Percentiles rank a stretch among this genome's conserved stretches.
phyloP scores from a whole-genome alignment of 257 asterid genomes.

The Verbena officinalis region DNA sequence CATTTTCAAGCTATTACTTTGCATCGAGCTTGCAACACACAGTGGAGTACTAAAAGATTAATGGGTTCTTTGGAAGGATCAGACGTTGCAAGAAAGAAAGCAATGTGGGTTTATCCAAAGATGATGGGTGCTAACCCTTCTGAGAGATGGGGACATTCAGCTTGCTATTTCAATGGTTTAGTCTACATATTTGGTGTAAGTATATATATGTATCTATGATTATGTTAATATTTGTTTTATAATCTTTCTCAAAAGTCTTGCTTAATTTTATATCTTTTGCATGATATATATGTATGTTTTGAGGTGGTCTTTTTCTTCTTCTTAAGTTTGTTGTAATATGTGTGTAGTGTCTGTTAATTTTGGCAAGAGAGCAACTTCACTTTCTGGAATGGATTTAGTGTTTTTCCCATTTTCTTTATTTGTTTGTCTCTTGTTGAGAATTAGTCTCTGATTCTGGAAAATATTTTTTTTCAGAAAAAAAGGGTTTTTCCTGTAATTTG shows the following conservation, averaged over 20 bases:
- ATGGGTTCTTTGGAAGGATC: constrained; percentile 73
- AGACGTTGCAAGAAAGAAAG: constrained; percentile 52
- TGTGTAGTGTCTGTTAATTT: constrained; percentile 26
- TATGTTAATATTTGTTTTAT: not conserved
- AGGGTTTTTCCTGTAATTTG: too few relatives aligned
- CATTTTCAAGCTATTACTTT: constrained; percentile 19
- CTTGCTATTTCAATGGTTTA: constrained; percentile 75
- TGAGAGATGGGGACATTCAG: constrained; percentile 99
- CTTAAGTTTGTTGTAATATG: not conserved
- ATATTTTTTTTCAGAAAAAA: too few relatives aligned
- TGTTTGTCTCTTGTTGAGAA: constrained; percentile 21
- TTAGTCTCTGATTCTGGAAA: not conserved
- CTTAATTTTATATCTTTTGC: constrained; percentile 16
- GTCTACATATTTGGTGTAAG: constrained; percentile 85
- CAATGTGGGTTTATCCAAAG: constrained; percentile 82
- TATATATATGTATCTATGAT: not conserved
- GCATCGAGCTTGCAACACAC: not conserved
- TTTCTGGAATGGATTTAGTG: constrained; percentile 39
- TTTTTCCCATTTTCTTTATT: constrained; percentile 27
- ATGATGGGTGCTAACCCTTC: constrained; percentile 74
- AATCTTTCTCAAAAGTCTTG: too few relatives aligned
- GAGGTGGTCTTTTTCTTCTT: not conserved
- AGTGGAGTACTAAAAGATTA: not conserved
- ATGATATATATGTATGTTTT: constrained; percentile 20
- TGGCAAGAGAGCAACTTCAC: constrained; percentile 40